Conservation (phyloP, 2,329 filamentous ascomycete genomes). For the Cordyceps farinosa region DNA sequence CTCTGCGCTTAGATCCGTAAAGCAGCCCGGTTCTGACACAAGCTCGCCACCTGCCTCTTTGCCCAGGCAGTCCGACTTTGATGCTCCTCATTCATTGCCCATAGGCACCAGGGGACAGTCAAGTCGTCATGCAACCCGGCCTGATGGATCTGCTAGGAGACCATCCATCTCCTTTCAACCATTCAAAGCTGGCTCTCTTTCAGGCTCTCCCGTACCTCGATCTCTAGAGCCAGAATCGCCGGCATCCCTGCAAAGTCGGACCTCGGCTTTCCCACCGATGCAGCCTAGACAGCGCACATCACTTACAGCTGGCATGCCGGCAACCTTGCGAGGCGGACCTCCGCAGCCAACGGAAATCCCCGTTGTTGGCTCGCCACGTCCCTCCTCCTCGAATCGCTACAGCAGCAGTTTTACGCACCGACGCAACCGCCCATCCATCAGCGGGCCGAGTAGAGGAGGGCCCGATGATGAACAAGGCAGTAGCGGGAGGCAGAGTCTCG, state of each 20-base stretch:
- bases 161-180: slow-evolving; percentile 89
- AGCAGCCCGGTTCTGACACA: slow-evolving; percentile 56
- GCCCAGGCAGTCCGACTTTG: slow-evolving; percentile 43
- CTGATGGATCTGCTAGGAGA: slow-evolving; percentile 57
- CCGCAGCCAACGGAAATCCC: slow-evolving; percentile 61
- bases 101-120: slow-evolving; percentile 36
- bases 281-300: slow-evolving; percentile 66
- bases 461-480: slow-evolving; percentile 69
- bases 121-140: slow-evolving; percentile 37
- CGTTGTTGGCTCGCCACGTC: slow-evolving; percentile 72
- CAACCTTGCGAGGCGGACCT: slow-evolving; percentile 65
- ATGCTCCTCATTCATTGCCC: slow-evolving; percentile 52
- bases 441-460: slow-evolving; percentile 61
- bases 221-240: slow-evolving; percentile 49
- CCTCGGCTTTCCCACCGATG: slow-evolving; percentile 46
- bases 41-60: slow-evolving; percentile 55
- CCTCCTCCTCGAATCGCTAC: slow-evolving; percentile 74
- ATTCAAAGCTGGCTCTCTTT: slow-evolving; percentile 95
- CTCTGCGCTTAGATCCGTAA: slow-evolving; percentile 72
- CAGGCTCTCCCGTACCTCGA: slow-evolving; percentile 69
- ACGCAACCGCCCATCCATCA: slow-evolving; percentile 71
- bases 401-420: slow-evolving; percentile 94
- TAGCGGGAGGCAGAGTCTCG: slow-evolving; percentile 74
- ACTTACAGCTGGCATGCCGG: slow-evolving; percentile 70
- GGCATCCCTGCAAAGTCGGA: slow-evolving; percentile 50